Evolutionary conservation across 768 basidiomycete genomes (phyloP), one percentile per base, ranked within the genome.

Genomic region (Gymnopilus dilepis): DNA sequence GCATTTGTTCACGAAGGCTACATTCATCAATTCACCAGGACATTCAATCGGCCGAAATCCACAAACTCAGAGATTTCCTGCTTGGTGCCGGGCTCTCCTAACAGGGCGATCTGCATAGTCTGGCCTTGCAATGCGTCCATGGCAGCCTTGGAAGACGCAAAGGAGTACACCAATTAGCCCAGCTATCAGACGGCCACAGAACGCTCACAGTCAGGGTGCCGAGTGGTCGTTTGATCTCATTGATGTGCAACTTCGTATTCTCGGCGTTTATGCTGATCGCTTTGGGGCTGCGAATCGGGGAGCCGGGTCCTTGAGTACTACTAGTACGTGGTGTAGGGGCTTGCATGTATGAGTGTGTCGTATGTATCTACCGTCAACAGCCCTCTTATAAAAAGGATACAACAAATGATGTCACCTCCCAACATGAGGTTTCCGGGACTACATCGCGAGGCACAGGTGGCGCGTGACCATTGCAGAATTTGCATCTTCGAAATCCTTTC

Each of bases 81-180:
- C 38, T 76, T 74, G 19, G 74, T 74, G 52, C 78, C 79, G 11
- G 75, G 58, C 21, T 79, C 80, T 5, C 76, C 79, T 6, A 75
- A 65, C 43, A 78, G 67, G 4, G 80, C 78, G 38, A 81, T 73
- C 48, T 81, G 77, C 58, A 77, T 71, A 3, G 80, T 79, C 60
- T 84, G 81, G 13, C 75, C 74, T 37, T 79, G 78, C 41, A 86
- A 68, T 6, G 75, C 74, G 48, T 81, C 82, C 55, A 84, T 78
- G 4, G 77, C 75, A 4, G 71, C 70, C 85, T 86, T 28, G 26
- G 26, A 2, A 26, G 58, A 31, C 48, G 6, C 22, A 33, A 30
- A 8, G 5, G 13, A n/a, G n/a, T n/a, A n/a, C n/a, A n/a, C 31
- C 24, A 48, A 54, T 45, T n/a, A 19, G 47, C 47, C 28, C 26